Evolutionary conservation across 768 basidiomycete species (phyloP).

Genomic region (Pholiota molesta): DNA sequence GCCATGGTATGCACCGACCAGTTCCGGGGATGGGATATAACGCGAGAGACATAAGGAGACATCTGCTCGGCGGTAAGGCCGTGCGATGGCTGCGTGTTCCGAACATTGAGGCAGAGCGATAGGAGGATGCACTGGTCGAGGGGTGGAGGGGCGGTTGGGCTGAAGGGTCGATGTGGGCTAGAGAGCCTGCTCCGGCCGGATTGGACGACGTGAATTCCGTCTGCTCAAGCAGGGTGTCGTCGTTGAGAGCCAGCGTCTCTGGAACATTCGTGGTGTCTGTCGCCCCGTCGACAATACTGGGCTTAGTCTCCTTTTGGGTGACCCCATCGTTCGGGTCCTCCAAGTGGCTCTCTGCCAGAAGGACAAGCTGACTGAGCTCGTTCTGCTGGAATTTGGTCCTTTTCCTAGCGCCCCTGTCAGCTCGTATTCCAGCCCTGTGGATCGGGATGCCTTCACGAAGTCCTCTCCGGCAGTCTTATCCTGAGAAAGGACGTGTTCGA

Average conservation of each 20-base stretch:
- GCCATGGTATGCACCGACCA: slow-evolving; percentile 99
- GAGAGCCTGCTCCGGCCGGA: slow-evolving; percentile 47
- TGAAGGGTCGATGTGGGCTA: slow-evolving; percentile 79
- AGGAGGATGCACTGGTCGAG: slow-evolving; percentile 94
- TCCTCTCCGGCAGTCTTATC: slow-evolving; percentile 78
- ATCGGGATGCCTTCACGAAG: slow-evolving; percentile 78
- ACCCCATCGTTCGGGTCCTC: slow-evolving; percentile 25
- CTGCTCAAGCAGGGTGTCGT: slow-evolving; percentile 94
- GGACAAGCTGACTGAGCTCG: slow-evolving; percentile 86
- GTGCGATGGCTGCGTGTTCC: slow-evolving; percentile 86
- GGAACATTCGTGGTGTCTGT: slow-evolving; percentile 48
- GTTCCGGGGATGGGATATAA: slow-evolving; percentile 87
- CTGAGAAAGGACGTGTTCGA: slow-evolving; percentile 75
- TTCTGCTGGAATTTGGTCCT: slow-evolving; percentile 91
- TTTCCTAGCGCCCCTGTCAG: slow-evolving; percentile 93
- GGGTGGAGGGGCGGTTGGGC: slow-evolving; percentile 88
- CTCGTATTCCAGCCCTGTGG: slow-evolving; percentile 84
- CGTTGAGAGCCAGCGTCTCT: slow-evolving; percentile 84
- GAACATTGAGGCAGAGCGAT: slow-evolving; percentile 86
- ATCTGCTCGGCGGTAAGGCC: slow-evolving; percentile 93
- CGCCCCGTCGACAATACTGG: slow-evolving; percentile 12
- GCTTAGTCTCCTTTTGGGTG: slow-evolving; percentile 12
- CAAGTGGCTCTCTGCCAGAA: slow-evolving; percentile 86
- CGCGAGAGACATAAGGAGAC: slow-evolving; percentile 87
- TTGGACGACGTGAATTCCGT: slow-evolving; percentile 87